Base-by-base conservation (phyloP, 345 rosid genomes). In the Eucalyptus polybractea region DNA sequence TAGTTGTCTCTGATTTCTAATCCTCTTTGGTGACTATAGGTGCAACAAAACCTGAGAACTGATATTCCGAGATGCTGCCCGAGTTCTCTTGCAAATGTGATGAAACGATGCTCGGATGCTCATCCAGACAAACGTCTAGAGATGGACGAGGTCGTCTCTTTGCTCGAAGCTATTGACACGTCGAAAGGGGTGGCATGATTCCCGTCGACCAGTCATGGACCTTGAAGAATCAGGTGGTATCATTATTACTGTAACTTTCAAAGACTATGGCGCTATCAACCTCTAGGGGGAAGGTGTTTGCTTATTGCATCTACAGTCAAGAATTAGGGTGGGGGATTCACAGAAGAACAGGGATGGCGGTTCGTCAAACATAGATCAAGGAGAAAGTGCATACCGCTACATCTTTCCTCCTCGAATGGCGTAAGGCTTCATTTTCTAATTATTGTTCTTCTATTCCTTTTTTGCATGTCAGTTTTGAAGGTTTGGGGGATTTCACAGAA, bases 51-150 rank as follows among this genome's bases (percentile, higher is more conserved):
- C 89, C 91, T 97, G 90, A 95, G 99, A 92, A 96, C 99, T 15
- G 96, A 98, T 51, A 98, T 97, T 90, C 98, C 98, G 25, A 94
- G 99, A 93, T 98, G 98, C 87, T 97, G 99, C 90, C 99, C 99
- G 14, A 96, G 95, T 90, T 92, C 97, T 60, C 95, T 97, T 24
- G 98, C 25, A 15, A 95, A 95, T 62, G 99, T 97, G 87, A 97
- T 97, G 98, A 94, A 96, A 91, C 91, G 96, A 69, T 97, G 99
- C 90, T 97, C 96, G 99, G 99, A 98, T 88, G 99, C 99, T 33
- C 94, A 94, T 92, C 97, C 99, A 10, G 98, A 95, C 90, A 96
- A 93, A 91, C 93, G 99, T 58, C 98, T 98, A 2, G 99, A 97
- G 91, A 98, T 98, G 99, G 99, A 95, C 40, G 99, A 98, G 92